phyloP scores from a whole-genome alignment of 768 basidiomycete species.

The Boletus insuetus region DNA sequence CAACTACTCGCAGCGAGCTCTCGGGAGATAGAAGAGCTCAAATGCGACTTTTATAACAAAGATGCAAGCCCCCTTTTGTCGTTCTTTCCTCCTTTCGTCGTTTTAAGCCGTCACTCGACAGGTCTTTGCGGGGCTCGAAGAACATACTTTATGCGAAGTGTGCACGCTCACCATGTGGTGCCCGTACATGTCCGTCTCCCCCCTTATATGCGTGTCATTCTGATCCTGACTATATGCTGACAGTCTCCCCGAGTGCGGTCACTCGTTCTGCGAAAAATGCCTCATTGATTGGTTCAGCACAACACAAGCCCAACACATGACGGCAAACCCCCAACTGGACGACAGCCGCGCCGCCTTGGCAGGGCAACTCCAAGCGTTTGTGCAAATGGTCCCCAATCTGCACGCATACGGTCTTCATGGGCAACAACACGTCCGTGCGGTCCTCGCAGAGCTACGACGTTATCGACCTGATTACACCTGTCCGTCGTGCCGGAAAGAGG shows the following conservation, averaged over 20 bases:
- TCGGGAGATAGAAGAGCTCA: constrained; percentile 23
- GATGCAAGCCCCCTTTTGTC: constrained; percentile 1
- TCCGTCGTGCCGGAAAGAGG: constrained; percentile 58
- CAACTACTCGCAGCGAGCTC: constrained; percentile 6
- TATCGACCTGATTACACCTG: constrained; percentile 58
- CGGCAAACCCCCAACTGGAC: constrained; percentile 44
- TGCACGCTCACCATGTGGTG: constrained; percentile 64
- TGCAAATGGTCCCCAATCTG: constrained; percentile 23
- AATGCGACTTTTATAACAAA: constrained; percentile 7
- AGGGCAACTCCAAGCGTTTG: constrained; percentile 14
- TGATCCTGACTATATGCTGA: neutral
- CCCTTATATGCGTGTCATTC: neutral
- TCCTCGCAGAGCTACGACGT: constrained; percentile 25
- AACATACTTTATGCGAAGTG: constrained; percentile 59
- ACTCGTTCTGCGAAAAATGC: constrained; percentile 65
- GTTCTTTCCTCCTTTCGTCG: neutral
- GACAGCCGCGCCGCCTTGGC: constrained; percentile 24
- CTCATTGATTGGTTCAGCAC: constrained; percentile 54
- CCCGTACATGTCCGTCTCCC: constrained; percentile 55
- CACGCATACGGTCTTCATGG: constrained; percentile 16
- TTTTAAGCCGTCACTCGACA: constrained; percentile 18
- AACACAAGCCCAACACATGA: constrained; percentile 47
- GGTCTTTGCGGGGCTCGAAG: constrained; percentile 48
- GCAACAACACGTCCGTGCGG: constrained; percentile 14
- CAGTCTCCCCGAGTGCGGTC: constrained; percentile 66